Conservation (phyloP, 78 protist species). For the Dictyostelium purpureum region DNA sequence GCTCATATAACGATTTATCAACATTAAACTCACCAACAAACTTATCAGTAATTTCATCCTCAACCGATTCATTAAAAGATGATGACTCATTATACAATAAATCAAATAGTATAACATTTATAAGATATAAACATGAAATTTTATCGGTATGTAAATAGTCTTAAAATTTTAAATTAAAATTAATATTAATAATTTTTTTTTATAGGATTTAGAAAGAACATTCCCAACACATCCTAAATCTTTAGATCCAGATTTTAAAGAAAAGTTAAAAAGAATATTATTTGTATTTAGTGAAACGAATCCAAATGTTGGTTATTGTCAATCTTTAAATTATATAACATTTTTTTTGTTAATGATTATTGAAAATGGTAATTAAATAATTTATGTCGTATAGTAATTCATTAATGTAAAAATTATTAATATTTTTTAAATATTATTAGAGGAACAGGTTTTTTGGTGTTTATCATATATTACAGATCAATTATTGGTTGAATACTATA, state of each 20-base stretch:
- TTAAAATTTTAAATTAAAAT: background rate
- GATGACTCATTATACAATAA: background rate
- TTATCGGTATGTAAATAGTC: conserved; percentile 9
- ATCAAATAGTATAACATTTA: background rate
- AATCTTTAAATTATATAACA: conserved; percentile 66
- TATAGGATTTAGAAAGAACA: conserved; percentile 70
- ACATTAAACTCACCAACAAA: background rate
- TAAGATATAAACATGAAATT: background rate
- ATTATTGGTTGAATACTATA: conserved; percentile 42
- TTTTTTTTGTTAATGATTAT: conserved; percentile 52
- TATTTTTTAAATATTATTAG: background rate
- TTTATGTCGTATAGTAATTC: background rate
- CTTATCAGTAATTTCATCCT: background rate
- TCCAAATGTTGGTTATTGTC: conserved; percentile 72
- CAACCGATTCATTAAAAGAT: background rate
- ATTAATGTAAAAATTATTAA: background rate
- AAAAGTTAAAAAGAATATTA: conserved; percentile 21
- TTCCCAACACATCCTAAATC: conserved; percentile 62
- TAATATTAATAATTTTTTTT: background rate
- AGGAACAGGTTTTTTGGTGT: conserved; percentile 73
- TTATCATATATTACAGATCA: conserved; percentile 51
- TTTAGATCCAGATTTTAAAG: conserved; percentile 37
- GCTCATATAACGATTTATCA: background rate
- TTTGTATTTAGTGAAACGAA: conserved; percentile 48
- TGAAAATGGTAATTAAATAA: conserved; percentile 58